Conservation (phyloP, 306 rosid species). For the Bauhinia variegata region DNA sequence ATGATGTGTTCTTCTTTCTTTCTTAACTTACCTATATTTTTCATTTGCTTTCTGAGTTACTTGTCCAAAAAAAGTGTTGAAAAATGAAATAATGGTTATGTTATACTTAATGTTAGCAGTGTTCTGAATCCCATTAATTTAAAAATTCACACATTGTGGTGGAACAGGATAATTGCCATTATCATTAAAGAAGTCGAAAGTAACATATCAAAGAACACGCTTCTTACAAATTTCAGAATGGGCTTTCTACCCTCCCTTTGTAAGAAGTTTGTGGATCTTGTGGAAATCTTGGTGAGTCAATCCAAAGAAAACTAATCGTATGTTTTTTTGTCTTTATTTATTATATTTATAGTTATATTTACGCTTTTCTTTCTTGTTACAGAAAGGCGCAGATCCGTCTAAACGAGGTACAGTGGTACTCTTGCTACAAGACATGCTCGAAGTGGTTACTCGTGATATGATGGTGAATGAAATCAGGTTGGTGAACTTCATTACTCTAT, state of each 20-base stretch:
- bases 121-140: constrained; percentile 4
- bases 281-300: constrained; percentile 79
- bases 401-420: constrained; percentile 73
- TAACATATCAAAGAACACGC: constrained; percentile 75
- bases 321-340: constrained; percentile 31
- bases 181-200: constrained; percentile 85
- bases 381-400: constrained; percentile 72
- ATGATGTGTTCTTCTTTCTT: constrained; percentile 1
- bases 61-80: constrained; percentile 2
- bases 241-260: constrained; percentile 79
- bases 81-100: constrained; percentile 14
- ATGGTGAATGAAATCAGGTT: constrained; percentile 88
- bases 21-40: neutral
- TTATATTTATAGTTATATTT: constrained; percentile 33
- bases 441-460: constrained; percentile 97
- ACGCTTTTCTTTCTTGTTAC: constrained; percentile 44
- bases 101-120: constrained; percentile 1
- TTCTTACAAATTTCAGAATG: constrained; percentile 88
- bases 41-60: constrained; percentile 4
- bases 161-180: constrained; percentile 77
- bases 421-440: constrained; percentile 92
- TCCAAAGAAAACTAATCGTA: constrained; percentile 21
- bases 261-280: constrained; percentile 86
- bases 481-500: constrained; percentile 36
- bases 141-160: constrained; percentile 33